Evolutionary conservation across 2,329 filamentous ascomycete species (phyloP), one percentile per base, ranked within the genome.

Genomic region (Escovopsis weberi): DNA sequence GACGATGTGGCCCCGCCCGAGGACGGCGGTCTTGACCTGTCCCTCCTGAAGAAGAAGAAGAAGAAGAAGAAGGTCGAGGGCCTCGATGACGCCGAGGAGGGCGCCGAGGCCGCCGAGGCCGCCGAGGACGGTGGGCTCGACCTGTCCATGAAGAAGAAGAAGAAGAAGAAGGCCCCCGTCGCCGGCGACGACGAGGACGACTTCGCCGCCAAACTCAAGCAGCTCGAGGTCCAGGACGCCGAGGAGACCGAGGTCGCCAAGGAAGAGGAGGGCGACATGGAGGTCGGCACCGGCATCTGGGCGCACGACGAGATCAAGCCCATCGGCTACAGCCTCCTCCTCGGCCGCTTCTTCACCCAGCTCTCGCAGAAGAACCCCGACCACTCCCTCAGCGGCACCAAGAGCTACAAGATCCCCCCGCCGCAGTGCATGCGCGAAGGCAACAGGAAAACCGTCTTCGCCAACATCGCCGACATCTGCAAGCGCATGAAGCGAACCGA

Each of bases 361-460:
- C 79, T 98, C 50, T 80, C 91, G 65, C 85, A 89, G 66, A 88
- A 93, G 73, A 94, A 98, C 72, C 91, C 91, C 55, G 91, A 98
- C 62, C 82, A 96, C 58, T 82, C 89, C 50, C 82, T 85, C 49
- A 85, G 80, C 61, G 86, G 86, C 52, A 79, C 80, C 58, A 91
- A 87, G 74, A 93, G 84, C 66, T 98, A 96, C 79, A 96, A 96
- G 79, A 98, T 98, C 54, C 91, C 91, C 41, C 91, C 91, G 42
- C 91, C 91, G 40, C 91, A 98, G 72, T 96, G 91, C 69, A 79
- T 96, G 60, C 88, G 91, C 69, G 91, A 98, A 87, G 91, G 91
- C 63, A 98, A 98, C 80, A 93, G 94, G 78, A 94, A 94, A 81
- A 98, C 91, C 49, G 94, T 98, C 59, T 98, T 98, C 59, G 91